phyloP scores from a whole-genome alignment of 768 basidiomycete species.

The Porphyrellus cyaneotinctus region DNA sequence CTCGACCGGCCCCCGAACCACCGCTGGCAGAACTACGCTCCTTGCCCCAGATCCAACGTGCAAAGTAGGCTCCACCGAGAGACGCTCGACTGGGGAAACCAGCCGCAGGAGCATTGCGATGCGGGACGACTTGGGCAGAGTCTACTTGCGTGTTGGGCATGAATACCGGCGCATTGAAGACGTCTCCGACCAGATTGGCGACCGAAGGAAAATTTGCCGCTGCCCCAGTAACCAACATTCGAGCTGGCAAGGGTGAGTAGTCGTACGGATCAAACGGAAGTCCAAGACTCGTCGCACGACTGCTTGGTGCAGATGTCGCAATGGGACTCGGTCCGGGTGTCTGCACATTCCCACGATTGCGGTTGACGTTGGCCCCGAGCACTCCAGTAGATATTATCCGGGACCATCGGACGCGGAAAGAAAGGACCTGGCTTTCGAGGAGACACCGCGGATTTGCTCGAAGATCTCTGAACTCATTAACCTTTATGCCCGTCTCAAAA shows the following conservation, averaged over 20 bases:
- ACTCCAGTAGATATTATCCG: conserved; percentile 67
- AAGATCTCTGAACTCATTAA: conserved; percentile 83
- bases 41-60: conserved; percentile 83
- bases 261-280: conserved; percentile 81
- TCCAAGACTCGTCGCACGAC: conserved; percentile 45
- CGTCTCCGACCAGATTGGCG: conserved; percentile 73
- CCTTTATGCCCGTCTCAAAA: conserved; percentile 85
- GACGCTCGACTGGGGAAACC: conserved; percentile 69
- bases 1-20: conserved; percentile 32
- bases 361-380: conserved; percentile 42
- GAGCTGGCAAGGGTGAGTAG: conserved; percentile 54
- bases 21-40: conserved; percentile 38
- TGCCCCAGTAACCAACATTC: conserved; percentile 71
- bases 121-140: conserved; percentile 62
- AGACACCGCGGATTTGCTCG: conserved; percentile 87
- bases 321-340: conserved; percentile 27
- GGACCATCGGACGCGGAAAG: conserved; percentile 81
- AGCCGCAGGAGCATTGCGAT: conserved; percentile 67
- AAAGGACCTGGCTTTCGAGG: conserved; percentile 74
- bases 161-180: conserved; percentile 79
- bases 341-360: conserved; percentile 32
- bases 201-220: conserved; percentile 83
- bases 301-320: conserved; percentile 14
- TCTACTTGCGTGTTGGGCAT: conserved; percentile 74
- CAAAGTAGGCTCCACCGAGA: conserved; percentile 73